Conservation (phyloP, 106 monocot species). For the Apostasia shenzhenica region DNA sequence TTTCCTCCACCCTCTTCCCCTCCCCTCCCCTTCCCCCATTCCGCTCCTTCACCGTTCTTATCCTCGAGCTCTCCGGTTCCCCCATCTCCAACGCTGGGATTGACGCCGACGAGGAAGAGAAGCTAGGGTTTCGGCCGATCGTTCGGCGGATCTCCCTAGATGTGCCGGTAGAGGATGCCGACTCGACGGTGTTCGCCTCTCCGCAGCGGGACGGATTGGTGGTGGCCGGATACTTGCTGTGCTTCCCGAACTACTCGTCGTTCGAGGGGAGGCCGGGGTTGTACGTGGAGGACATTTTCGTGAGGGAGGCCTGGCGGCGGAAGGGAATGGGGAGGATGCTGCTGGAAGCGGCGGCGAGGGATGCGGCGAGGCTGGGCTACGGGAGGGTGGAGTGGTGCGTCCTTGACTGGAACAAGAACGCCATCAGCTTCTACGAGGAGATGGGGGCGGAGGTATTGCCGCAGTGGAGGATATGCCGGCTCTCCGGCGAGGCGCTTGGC, state of each 20-base stretch:
- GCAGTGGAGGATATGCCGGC: constrained; percentile 73
- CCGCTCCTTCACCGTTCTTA: constrained; percentile 85
- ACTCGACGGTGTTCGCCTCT: constrained; percentile 33
- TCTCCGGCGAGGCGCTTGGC: constrained; percentile 44
- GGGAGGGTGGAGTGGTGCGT: constrained; percentile 91
- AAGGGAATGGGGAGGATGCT: constrained; percentile 70
- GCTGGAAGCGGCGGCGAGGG: constrained; percentile 71
- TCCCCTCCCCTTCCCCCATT: constrained; percentile 43
- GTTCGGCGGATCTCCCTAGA: constrained; percentile 28
- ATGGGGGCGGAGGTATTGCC: constrained; percentile 85
- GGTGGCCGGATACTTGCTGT: constrained; percentile 71
- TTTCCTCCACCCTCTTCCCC: constrained; percentile 83
- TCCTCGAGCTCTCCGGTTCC: constrained; percentile 59
- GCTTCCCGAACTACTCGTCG: constrained; percentile 89
- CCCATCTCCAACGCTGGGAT: constrained; percentile 9
- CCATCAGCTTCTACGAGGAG: constrained; percentile 67
- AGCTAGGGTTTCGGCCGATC: constrained; percentile 18
- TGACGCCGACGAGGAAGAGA: not conserved
- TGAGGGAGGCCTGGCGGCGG: constrained; percentile 74
- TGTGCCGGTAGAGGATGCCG: constrained; percentile 37
- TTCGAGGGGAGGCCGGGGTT: constrained; percentile 69
- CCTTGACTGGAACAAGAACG: constrained; percentile 79
- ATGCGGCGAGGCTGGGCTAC: constrained; percentile 65
- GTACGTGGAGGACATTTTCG: constrained; percentile 81
- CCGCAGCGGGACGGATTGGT: constrained; percentile 20